Evolutionary conservation across 768 basidiomycete genomes (phyloP), one percentile per base, ranked within the genome.

Genomic region (Mycena belliarum): DNA sequence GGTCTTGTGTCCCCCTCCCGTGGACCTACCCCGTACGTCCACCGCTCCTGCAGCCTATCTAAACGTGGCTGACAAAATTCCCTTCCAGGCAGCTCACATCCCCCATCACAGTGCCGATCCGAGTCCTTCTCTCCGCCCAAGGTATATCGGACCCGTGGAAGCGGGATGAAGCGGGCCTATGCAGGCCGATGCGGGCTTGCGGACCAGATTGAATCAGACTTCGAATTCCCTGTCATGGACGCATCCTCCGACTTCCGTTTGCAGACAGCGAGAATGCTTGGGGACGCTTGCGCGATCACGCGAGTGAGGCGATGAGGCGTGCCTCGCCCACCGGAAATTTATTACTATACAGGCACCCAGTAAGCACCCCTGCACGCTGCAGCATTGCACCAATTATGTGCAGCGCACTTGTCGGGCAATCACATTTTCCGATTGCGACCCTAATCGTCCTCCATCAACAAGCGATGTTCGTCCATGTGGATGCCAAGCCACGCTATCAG

Each of bases 21-120:
- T 32, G 29, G 29, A 32, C 12, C 29, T 32, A 12, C 29, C 29
- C 21, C 20, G 21, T 6, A 14, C 25, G 23, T 42, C 38, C 38
- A n/a, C 14, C n/a, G n/a, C n/a, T 20, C 12, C n/a, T 40, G 38
- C 11, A n/a, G 38, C n/a, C 41, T 14, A 32, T 55, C 28, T 33
- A 41, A 48, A 47, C 46, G 40, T 48, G 12, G 29, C 38, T 49
- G 14, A 25, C n/a, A 40, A 35, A 16, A 16, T 20, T 21, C 40
- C 6, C 16, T 6, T 35, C 33, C 28, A 29, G 32, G 25, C 38
- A 45, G 10, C 2, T 33, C 25, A n/a, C n/a, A n/a, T 11, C 29
- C 24, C 3, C 44, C 55, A 56, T 43, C 46, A 50, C 48, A 26
- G 41, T 56, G 55, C 55, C 55, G 48, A 56, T 55, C 54, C 46